Base-by-base conservation (phyloP, 2,329 filamentous ascomycete genomes). In the Teratosphaeria nubilosa region DNA sequence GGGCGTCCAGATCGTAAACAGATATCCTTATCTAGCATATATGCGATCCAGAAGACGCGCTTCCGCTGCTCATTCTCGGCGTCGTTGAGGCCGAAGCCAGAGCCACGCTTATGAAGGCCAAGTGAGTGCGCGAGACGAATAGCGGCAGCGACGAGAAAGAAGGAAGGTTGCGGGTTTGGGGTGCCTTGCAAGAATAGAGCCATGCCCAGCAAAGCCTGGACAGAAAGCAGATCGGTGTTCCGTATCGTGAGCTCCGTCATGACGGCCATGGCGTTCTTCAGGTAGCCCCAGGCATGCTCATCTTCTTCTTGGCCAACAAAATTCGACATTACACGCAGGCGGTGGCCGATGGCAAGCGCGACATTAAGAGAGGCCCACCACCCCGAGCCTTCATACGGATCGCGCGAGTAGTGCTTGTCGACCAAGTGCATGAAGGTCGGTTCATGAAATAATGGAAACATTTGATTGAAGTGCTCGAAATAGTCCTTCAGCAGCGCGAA, bases 281-380 rank as follows among this genome's bases (percentile, higher is more conserved):
- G 77, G 70, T 96, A 95, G 1, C 86, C 87, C 91, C 94, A 97
- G 0, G 91, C 91, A 71, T 95, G 95, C 56, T 91, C 86, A 65
- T 97, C 94, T 70, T 97, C 92, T 62, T 95, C 91, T 62, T 88
- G 84, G 1, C 91, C 87, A 0, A 95, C 90, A 9, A 96, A 78
- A 68, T 96, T 94, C 76, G 90, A 95, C 91, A 96, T 96, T 24
- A 96, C 90, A 11, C 94, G 86, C 68, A 99, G 78, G 48, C 94
- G 84, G 70, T 96, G 90, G 5, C 92, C 88, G 65, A 96, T 95
- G n/a, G 92, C 94, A 58, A 99, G 76, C 1, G 88, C 90, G 59
- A 95, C 87, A 66, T 99, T 99, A 67, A 99, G 80, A 73, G 91
- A 95, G 5, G 94, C 94, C 92, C 94, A 99, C 94, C 94, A 99